Base-by-base conservation (phyloP, 495 filamentous ascomycete species). In the Daldinia caldariorum region DNA sequence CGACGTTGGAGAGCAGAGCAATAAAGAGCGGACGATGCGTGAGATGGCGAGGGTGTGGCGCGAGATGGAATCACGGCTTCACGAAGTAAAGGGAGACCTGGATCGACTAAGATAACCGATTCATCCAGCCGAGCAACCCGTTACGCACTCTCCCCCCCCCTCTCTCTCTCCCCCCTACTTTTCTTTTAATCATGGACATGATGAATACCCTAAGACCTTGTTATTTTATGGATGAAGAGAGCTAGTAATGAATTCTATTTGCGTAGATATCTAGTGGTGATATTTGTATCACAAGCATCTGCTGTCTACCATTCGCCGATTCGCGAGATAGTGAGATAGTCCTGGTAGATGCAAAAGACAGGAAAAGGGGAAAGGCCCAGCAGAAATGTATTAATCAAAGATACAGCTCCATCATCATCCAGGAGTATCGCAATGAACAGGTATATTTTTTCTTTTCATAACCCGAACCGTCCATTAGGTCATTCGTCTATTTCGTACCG, bases 11-110 rank as follows among this genome's bases (percentile, higher is more conserved):
- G 68, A 74, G 29, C 37, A 45, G 37, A 45, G 38, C 38, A 77
- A 56, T 18, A 83, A 81, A 72, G 81, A 81, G 74, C 77, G 69
- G 65, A 79, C 73, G 49, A 86, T 89, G 81, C 79, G 76, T 51
- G 87, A 90, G 79, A 88, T 89, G 79, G 85, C 85, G 8, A 82
- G 84, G 66, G 84, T 85, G n/a, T 90, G 87, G 79, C 77, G 82
- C 0, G 80, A 82, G 45, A 83, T 90, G 75, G 78, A 79, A 3
- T 78, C 74, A 61, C 83, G 89, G 60, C 67, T 90, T 6, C 81
- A 85, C 59, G 82, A 84, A n/a, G 84, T 87, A 1, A 79, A 80
- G 65, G 82, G 76, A 61, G 89, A 90, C 74, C 81, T 91, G 65
- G 81, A 86, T 67, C 79, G 86, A 43, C 74, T 90, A 72, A 77